A percentile compares a stretch with the other conserved stretches of the same genome.
These are phyloP conservation scores for Fusarium sp. DNA, from an alignment of 2,329 filamentous ascomycete genomes.

Conservation along the genomic window DNA sequence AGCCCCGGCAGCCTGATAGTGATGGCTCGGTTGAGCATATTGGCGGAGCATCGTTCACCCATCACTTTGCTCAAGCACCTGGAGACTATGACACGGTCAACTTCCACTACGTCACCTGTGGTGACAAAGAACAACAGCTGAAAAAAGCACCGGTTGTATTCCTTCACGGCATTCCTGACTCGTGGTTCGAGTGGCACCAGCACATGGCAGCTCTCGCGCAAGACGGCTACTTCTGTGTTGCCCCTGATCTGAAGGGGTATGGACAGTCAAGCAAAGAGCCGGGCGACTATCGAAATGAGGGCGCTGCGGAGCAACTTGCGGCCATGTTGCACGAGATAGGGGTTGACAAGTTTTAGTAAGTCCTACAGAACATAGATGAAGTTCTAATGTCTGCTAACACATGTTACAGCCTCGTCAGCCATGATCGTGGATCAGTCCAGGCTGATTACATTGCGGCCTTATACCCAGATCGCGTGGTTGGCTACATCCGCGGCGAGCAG, in stretches of 20 bases:
- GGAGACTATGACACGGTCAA: not conserved
- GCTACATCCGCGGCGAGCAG: not conserved
- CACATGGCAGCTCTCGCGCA: not conserved
- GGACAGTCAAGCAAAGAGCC: not conserved
- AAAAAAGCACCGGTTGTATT: not conserved
- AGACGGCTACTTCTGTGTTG: not conserved
- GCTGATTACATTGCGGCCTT: not conserved
- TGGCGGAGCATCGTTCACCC: not conserved
- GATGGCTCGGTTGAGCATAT: not conserved
- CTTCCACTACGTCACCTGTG: not conserved
- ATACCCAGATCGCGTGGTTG: not conserved
- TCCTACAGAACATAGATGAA: not conserved
- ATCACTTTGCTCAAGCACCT: not conserved
- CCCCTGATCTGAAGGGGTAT: not conserved
- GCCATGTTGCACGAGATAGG: not conserved
- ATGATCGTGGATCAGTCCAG: not conserved
- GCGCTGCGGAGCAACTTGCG: not conserved
- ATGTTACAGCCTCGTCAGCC: not conserved
- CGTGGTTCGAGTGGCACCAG: constrained; percentile 3
- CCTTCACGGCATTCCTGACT: not conserved
- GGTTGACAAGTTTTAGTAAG: not conserved
- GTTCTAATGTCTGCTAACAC: too few species aligned
- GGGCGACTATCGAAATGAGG: not conserved
- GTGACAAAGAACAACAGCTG: not conserved
- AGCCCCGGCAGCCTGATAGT: not conserved